phyloP scores from a whole-genome alignment of 2,329 filamentous ascomycete species.

The Sphaerulina musiva region DNA sequence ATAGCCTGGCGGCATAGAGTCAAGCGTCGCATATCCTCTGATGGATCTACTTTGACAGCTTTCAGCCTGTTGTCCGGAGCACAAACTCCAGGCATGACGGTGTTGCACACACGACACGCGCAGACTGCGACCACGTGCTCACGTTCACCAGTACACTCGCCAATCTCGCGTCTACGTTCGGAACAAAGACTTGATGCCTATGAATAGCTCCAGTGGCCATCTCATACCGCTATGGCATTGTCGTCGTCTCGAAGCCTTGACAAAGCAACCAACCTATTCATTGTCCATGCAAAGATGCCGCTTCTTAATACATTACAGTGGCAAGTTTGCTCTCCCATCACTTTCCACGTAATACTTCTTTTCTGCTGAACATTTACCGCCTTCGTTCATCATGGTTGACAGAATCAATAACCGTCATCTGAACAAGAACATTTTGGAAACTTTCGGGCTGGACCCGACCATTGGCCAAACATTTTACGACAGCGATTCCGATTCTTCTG shows the following conservation, averaged over 20 bases:
- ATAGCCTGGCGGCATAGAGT: too few species aligned
- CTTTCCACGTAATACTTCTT: background rate
- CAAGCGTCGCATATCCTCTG: too few species aligned
- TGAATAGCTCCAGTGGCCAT: too few species aligned
- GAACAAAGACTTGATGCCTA: too few species aligned
- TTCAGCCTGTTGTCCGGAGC: too few species aligned
- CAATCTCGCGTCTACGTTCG: too few species aligned
- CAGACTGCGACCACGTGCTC: background rate
- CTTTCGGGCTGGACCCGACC: conserved; percentile 7
- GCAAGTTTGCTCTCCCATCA: background rate
- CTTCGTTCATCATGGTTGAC: background rate
- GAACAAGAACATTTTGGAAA: conserved; percentile 7
- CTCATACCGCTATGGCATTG: too few species aligned
- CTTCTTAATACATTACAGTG: background rate
- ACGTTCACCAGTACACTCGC: background rate
- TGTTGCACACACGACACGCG: too few species aligned
- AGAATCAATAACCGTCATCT: background rate
- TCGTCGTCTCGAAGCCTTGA: background rate
- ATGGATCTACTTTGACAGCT: too few species aligned
- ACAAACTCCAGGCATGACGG: too few species aligned
- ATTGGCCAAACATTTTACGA: conserved; percentile 2
- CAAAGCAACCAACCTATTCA: background rate
- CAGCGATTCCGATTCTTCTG: background rate
- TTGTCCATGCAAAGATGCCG: background rate
- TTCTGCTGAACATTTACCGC: background rate